Evolutionary conservation across 2,329 filamentous ascomycete genomes (phyloP).

Genomic region (Aquanectria penicillioides): DNA sequence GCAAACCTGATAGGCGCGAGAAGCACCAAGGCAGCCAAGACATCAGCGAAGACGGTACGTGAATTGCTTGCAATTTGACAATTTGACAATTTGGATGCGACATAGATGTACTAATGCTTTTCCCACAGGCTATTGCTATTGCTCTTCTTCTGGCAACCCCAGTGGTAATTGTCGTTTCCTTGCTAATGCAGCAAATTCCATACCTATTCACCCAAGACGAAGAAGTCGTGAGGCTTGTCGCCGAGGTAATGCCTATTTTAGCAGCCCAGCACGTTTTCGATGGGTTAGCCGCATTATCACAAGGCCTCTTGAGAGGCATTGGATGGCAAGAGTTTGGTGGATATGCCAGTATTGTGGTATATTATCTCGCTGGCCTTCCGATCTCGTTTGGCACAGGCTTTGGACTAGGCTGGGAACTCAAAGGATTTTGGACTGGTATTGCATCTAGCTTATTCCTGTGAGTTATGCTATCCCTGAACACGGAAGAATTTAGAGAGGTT

Average conservation of each 20-base stretch:
- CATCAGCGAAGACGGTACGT: slow-evolving; percentile 76
- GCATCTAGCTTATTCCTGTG: background rate
- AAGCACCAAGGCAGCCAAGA: slow-evolving; percentile 81
- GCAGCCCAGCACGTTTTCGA: slow-evolving; percentile 95
- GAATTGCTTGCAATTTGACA: slow-evolving; percentile 37
- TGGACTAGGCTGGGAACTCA: slow-evolving; percentile 77
- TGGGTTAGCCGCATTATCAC: slow-evolving; percentile 79
- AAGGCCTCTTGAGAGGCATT: slow-evolving; percentile 85
- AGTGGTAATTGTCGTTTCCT: slow-evolving; percentile 76
- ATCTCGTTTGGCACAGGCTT: slow-evolving; percentile 84
- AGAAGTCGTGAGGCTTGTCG: slow-evolving; percentile 74
- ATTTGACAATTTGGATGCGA: background rate
- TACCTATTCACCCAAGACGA: slow-evolving; percentile 78
- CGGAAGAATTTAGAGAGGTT: background rate
- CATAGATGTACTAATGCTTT: background rate
- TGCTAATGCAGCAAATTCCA: slow-evolving; percentile 79
- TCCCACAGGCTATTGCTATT: slow-evolving; percentile 58
- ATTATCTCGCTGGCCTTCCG: slow-evolving; percentile 87
- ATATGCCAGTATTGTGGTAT: slow-evolving; percentile 87
- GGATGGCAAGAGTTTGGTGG: slow-evolving; percentile 90
- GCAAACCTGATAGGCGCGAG: slow-evolving; percentile 93
- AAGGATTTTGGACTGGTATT: slow-evolving; percentile 75
- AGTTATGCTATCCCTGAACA: background rate
- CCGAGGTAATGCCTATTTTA: slow-evolving; percentile 78
- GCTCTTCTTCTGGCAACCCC: slow-evolving; percentile 79